Conservation (phyloP, 345 rosid species). For the Populus simonii region DNA sequence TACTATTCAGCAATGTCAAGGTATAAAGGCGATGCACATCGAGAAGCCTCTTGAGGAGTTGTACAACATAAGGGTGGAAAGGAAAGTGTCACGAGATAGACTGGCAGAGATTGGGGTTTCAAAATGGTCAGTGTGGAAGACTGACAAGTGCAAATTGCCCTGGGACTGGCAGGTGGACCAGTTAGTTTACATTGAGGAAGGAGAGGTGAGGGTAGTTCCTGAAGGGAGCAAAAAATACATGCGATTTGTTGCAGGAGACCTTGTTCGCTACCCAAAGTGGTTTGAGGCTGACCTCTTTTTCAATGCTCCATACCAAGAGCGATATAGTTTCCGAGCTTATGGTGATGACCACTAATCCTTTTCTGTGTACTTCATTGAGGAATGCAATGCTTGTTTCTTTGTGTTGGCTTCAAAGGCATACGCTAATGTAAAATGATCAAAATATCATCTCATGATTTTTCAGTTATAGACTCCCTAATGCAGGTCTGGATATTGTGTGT, state of each 20-base stretch:
- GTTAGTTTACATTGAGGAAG: slow-evolving; percentile 92
- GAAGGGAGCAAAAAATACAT: slow-evolving; percentile 73
- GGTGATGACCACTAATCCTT: slow-evolving; percentile 59
- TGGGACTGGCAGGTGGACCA: slow-evolving; percentile 99
- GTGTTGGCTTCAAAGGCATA: neutral
- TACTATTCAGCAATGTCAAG: slow-evolving; percentile 13
- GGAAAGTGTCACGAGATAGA: slow-evolving; percentile 53
- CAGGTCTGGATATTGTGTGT: neutral
- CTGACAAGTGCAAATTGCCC: slow-evolving; percentile 70
- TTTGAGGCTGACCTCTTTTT: slow-evolving; percentile 90
- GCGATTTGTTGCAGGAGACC: slow-evolving; percentile 85
- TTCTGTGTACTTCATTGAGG: neutral
- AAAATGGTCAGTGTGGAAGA: slow-evolving; percentile 84
- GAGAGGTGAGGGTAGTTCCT: slow-evolving; percentile 92
- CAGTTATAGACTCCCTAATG: neutral
- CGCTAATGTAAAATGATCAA: neutral
- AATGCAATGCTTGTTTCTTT: neutral
- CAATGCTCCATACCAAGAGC: slow-evolving; percentile 78
- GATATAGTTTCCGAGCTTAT: slow-evolving; percentile 76
- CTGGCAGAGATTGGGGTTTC: slow-evolving; percentile 72
- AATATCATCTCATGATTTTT: neutral
- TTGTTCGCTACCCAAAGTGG: slow-evolving; percentile 91
- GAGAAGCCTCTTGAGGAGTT: slow-evolving; percentile 79
- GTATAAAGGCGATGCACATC: slow-evolving; percentile 49
- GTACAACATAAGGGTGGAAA: slow-evolving; percentile 72